Conservation (phyloP, 2,329 filamentous ascomycete genomes). For the Scytalidium lignicola region DNA sequence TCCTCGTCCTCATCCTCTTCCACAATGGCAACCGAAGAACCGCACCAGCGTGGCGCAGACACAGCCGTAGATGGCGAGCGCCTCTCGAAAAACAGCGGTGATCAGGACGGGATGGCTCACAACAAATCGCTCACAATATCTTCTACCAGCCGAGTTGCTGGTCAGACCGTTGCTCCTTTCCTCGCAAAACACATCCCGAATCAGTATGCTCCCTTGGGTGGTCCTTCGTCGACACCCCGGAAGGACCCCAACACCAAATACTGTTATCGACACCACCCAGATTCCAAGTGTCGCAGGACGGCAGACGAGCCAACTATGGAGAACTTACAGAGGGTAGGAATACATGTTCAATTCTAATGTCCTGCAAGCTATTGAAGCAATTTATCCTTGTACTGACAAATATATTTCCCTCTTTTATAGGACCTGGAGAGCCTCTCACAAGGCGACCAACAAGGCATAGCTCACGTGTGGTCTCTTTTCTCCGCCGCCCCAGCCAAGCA, state of each 20-base stretch:
- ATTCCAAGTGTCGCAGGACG: slow-evolving; percentile 87
- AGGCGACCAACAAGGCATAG: slow-evolving; percentile 89
- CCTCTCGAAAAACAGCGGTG: slow-evolving; percentile 21
- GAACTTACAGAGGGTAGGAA: slow-evolving; percentile 74
- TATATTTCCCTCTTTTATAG: slow-evolving; percentile 44
- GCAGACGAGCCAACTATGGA: slow-evolving; percentile 97
- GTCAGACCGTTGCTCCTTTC: slow-evolving; percentile 54
- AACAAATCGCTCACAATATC: slow-evolving; percentile 21
- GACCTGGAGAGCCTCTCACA: slow-evolving; percentile 77
- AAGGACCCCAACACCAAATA: slow-evolving; percentile 75
- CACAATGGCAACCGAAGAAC: background rate
- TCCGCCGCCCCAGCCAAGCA: slow-evolving; percentile 92
- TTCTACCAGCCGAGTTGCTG: slow-evolving; percentile 23
- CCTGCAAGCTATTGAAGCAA: too few relatives aligned
- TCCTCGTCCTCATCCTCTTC: background rate
- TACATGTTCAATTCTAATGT: too few relatives aligned
- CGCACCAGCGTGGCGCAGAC: background rate
- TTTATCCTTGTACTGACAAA: too few relatives aligned
- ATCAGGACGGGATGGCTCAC: slow-evolving; percentile 12
- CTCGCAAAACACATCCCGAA: slow-evolving; percentile 85
- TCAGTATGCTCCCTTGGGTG: slow-evolving; percentile 75
- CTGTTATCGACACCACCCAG: slow-evolving; percentile 92
- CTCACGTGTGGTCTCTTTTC: slow-evolving; percentile 96
- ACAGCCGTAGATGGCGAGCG: slow-evolving; percentile 12
- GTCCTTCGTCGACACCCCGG: slow-evolving; percentile 31